These are phyloP conservation scores for Dactylonectria macrodidyma DNA, from an alignment of 2,329 filamentous ascomycete genomes.

Conservation along the genomic window DNA sequence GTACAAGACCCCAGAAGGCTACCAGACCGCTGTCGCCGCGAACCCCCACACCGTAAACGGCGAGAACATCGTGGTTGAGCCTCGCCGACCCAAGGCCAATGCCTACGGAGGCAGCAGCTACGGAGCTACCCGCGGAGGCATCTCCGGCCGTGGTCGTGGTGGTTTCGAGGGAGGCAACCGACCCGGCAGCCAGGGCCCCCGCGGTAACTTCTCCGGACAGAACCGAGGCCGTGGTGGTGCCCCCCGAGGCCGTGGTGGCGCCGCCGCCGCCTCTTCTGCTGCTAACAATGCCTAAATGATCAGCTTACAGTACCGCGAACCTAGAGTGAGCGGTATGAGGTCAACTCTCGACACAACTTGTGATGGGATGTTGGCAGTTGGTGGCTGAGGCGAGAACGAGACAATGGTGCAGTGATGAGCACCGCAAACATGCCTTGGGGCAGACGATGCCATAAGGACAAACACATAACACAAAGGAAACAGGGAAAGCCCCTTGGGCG, in stretches of 20 bases:
- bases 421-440: slow-evolving; percentile 5
- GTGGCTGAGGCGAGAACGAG: slow-evolving; percentile 6
- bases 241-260: slow-evolving; percentile 74
- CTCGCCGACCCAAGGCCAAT: slow-evolving; percentile 83
- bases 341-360: slow-evolving; percentile 15
- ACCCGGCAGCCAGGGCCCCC: slow-evolving; percentile 73
- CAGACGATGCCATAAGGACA: slow-evolving; percentile 17
- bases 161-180: slow-evolving; percentile 71
- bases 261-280: slow-evolving; percentile 37
- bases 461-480: slow-evolving; percentile 19
- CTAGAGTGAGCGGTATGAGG: slow-evolving; percentile 18
- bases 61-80: slow-evolving; percentile 89
- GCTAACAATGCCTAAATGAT: slow-evolving; percentile 63
- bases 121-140: slow-evolving; percentile 72
- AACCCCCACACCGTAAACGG: slow-evolving; percentile 90
- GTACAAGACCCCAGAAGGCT: slow-evolving; percentile 85
- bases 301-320: slow-evolving; percentile 25
- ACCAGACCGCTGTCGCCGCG: slow-evolving; percentile 84
- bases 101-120: slow-evolving; percentile 80
- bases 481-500: slow-evolving; percentile 24
- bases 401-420: background rate
- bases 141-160: slow-evolving; percentile 76
- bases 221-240: slow-evolving; percentile 77
- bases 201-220: slow-evolving; percentile 79
- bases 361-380: slow-evolving; percentile 12